Percentiles rank a stretch among this genome's conserved stretches.
Evolutionary conservation across 257 asterid genomes (phyloP).

Genomic region (Rubia yunnanensis): DNA sequence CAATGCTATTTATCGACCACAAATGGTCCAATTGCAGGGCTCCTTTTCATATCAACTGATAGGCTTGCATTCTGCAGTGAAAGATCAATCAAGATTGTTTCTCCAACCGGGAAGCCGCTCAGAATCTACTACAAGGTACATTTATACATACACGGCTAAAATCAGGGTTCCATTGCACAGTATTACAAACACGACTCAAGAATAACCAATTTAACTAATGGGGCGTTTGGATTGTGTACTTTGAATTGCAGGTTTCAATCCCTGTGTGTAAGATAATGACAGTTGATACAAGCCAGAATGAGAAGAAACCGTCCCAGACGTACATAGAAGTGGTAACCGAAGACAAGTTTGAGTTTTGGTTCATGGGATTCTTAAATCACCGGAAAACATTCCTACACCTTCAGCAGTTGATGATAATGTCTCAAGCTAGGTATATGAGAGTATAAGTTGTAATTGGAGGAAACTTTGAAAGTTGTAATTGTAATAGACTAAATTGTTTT

Average conservation of each 20-base stretch:
- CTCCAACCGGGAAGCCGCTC: not conserved
- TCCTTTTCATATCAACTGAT: not conserved
- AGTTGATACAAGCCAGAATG: slow-evolving; percentile 22
- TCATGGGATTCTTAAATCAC: slow-evolving; percentile 46
- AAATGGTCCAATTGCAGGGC: not conserved
- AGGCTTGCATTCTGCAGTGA: not conserved
- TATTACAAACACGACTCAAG: too few species aligned
- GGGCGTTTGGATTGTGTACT: too few species aligned
- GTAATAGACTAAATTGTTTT: too few species aligned
- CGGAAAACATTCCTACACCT: slow-evolving; percentile 18
- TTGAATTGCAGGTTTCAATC: slow-evolving; percentile 18
- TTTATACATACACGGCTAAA: too few species aligned
- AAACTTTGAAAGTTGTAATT: too few species aligned
- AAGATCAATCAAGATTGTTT: not conserved
- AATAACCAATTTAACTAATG: too few species aligned
- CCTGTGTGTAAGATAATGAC: slow-evolving; percentile 27
- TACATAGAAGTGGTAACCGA: slow-evolving; percentile 32
- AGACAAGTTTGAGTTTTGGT: slow-evolving; percentile 46
- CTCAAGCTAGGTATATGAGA: not conserved
- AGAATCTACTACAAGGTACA: not conserved
- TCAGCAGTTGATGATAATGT: not conserved
- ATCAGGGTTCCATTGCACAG: too few species aligned
- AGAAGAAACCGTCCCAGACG: slow-evolving; percentile 28
- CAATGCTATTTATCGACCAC: slow-evolving; percentile 1
- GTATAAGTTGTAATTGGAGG: not conserved